These are phyloP conservation scores for Populus tremula DNA, from an alignment of 345 rosid genomes.

Conservation along the genomic window DNA sequence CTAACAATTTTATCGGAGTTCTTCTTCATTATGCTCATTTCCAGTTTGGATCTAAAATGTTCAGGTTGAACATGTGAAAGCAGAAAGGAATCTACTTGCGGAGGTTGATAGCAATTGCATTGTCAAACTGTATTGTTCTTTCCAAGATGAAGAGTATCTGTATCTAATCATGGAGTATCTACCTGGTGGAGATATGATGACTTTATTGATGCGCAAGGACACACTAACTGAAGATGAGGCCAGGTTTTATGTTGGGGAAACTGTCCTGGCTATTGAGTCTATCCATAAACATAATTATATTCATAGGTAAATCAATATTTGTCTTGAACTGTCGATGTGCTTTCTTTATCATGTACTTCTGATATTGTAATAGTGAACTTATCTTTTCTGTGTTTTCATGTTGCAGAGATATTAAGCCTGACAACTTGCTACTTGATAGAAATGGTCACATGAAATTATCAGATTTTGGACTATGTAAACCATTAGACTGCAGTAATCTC, in stretches of 20 bases:
- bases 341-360: background rate
- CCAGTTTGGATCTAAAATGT: constrained; percentile 21
- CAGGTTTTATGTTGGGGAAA: constrained; percentile 64
- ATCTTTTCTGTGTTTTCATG: constrained; percentile 12
- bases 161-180: constrained; percentile 72
- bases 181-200: constrained; percentile 83
- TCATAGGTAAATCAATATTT: constrained; percentile 44
- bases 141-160: constrained; percentile 66
- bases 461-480: constrained; percentile 70
- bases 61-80: constrained; percentile 71
- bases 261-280: constrained; percentile 67
- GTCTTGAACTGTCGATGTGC: background rate
- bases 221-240: constrained; percentile 59
- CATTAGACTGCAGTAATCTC: constrained; percentile 54
- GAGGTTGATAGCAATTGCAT: constrained; percentile 72
- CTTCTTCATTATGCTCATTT: constrained; percentile 16
- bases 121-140: constrained; percentile 63
- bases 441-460: constrained; percentile 66
- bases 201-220: constrained; percentile 69
- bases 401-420: constrained; percentile 71
- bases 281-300: constrained; percentile 66
- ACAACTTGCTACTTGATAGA: constrained; percentile 58
- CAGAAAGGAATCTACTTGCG: constrained; percentile 71
- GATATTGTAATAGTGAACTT: background rate
- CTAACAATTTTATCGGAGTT: background rate